Evolutionary conservation across 306 rosid genomes (phyloP), one percentile per base, ranked within the genome.

Genomic region (Herpetospermum pedunculosum): DNA sequence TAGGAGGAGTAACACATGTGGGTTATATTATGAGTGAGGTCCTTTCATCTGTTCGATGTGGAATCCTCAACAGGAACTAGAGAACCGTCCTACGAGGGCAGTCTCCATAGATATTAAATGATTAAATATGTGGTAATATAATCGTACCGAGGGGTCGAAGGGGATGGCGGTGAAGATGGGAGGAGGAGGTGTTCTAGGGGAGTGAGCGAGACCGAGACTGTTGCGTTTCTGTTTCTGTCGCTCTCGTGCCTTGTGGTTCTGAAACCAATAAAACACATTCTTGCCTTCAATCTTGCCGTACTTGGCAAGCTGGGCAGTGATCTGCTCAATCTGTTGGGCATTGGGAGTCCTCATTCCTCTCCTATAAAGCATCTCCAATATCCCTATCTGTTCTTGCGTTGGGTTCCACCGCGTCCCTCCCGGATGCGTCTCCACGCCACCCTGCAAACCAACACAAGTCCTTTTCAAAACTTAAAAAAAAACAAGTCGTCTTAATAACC

Each of bases 331-430:
- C 15, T 94, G 96, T 16, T 91, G 96, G 8, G 99, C 96, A 75
- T 94, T 88, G 1, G 99, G 99, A 14, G 99, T 94, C 74, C 99
- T 77, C 97, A 91, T 94, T 37, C 99, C 99, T 46, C 86, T 86
- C 68, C 78, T 86, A 63, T 94, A 94, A 59, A 94, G 76, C 90
- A 85, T 91, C 84, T 94, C 99, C 76, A 94, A 70, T 85, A 94
- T 94, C 25, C 96, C 89, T 74, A 94, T 94, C 79, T 94, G 97
- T 70, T 94, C 99, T 80, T 94, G 99, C 3, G 99, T 94, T 0
- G 97, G 99, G 74, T 91, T 94, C 99, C 99, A 94, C 52, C 99
- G 70, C 40, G 97, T 91, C 76, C 99, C 97, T 75, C 97, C 97
- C 0, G 92, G 91, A 59, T 85, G 99, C 44, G 90, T 79, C 67